Evolutionary conservation across 202 grass and related monocot species (phyloP).

Genomic region (Bolboschoenoplectus hybrid): DNA sequence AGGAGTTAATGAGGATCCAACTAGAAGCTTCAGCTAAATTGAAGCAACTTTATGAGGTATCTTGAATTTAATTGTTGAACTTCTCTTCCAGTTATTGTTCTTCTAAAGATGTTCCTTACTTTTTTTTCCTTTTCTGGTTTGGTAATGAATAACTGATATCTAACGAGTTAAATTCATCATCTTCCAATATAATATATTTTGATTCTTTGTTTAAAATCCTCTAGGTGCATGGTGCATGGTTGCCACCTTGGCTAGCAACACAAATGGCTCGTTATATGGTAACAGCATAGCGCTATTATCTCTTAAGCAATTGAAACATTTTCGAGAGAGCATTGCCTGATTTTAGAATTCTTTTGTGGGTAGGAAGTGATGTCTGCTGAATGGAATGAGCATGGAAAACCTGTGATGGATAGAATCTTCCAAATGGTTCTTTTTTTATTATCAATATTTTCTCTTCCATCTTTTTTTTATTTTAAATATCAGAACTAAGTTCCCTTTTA

Average conservation of each 20-base stretch:
- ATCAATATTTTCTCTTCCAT: background rate
- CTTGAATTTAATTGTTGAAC: background rate
- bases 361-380: slow-evolving; percentile 70
- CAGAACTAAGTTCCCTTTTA: background rate
- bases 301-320: background rate
- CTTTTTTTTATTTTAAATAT: slow-evolving; percentile 33
- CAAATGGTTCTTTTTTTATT: slow-evolving; percentile 58
- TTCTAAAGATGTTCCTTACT: background rate
- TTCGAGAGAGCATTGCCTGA: slow-evolving; percentile 11
- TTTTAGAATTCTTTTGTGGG: slow-evolving; percentile 34
- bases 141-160: background rate
- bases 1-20: slow-evolving; percentile 83
- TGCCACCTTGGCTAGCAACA: slow-evolving; percentile 82
- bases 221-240: slow-evolving; percentile 97
- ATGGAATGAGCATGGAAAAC: slow-evolving; percentile 78
- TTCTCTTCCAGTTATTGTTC: background rate
- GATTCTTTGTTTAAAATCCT: background rate
- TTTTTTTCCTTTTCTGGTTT: background rate
- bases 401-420: slow-evolving; percentile 52
- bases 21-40: slow-evolving; percentile 74
- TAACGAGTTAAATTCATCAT: background rate
- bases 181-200: background rate
- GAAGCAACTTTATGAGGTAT: slow-evolving; percentile 73
- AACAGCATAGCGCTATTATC: slow-evolving; percentile 14
- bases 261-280: slow-evolving; percentile 57